A percentile compares a stretch with the other conserved stretches of the same genome.
phyloP scores from a whole-genome alignment of 164 flowering plant genomes.

The Nelumbo lutea region DNA sequence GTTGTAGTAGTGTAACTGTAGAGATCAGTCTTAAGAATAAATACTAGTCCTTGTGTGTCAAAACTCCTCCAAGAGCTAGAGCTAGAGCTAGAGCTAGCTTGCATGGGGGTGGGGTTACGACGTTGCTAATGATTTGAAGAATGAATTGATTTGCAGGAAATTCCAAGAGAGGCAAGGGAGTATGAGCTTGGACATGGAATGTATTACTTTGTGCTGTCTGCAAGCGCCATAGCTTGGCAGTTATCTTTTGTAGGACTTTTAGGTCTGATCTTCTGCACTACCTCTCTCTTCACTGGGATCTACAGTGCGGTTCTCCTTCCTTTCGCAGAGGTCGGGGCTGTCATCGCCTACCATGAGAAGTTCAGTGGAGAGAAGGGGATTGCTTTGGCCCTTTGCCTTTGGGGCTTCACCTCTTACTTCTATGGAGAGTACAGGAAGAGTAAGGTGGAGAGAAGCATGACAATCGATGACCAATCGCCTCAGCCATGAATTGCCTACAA shows the following conservation, averaged over 20 bases:
- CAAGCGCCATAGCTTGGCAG: background rate
- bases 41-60: no score
- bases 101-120: no score
- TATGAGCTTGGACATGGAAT: constrained; percentile 12
- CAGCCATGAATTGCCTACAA: no score
- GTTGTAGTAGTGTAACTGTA: no score
- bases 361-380: constrained; percentile 13
- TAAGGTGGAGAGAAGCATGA: background rate
- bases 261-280: constrained; percentile 9
- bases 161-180: constrained; percentile 16
- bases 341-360: constrained; percentile 2
- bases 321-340: constrained; percentile 5
- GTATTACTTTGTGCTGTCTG: constrained; percentile 7
- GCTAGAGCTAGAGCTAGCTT: no score
- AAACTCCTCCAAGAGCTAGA: no score
- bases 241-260: background rate
- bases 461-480: no score
- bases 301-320: constrained; percentile 1
- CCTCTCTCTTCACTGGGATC: constrained; percentile 11
- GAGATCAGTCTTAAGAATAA: no score
- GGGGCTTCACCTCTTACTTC: constrained; percentile 3
- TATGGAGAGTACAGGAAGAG: constrained; percentile 18
- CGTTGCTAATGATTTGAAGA: no score
- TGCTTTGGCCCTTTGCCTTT: constrained; percentile 14
- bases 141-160: constrained; percentile 6